Base-by-base conservation (phyloP, 345 rosid genomes). In the Murraya koenigii region DNA sequence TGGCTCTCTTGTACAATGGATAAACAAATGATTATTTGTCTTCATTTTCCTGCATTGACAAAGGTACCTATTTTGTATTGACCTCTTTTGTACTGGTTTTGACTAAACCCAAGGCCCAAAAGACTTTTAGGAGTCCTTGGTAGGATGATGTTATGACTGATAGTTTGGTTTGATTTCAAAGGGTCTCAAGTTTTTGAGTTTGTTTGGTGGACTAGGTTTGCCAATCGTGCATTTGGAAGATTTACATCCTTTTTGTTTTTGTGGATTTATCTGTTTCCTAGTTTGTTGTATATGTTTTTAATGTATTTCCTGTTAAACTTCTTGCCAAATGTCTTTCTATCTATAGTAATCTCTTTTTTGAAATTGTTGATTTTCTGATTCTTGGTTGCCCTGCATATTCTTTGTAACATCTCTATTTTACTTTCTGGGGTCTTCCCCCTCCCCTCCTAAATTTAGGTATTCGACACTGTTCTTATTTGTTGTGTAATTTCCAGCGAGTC, bases 401-500 rank as follows among this genome's bases (percentile, higher is more conserved):
- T 36, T 54, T 80, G 61, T n/a, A 66, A 44, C 1, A 14, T 14
- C 26, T 33, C 59, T 59, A 25, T 19, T 49, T 75, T 2, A 4
- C 22, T 64, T 64, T 41, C n/a, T 23, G 10, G 49, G 49, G 61
- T 4, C 35, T 55, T 49, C 10, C 33, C 8, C 60, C 71, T 63
- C 11, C 54, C 71, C 22, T 30, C 58, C 17, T 60, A 15, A 26
- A 28, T 28, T 14, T 49, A 55, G 59, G 68, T 59, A 32, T 59
- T 49, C 26, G 35, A 75, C 78, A 36, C 59, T 79, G 39, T 71
- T 74, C 79, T 82, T 35, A 79, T 64, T 44, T 65, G 59, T 76
- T 71, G 41, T 77, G 63, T 80, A 76, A 82, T 78, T 85, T 87
- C 65, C 60, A 96, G 99, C 49, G 90, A 91, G 85, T 82, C 88